phyloP scores from a whole-genome alignment of 2,329 filamentous ascomycete genomes.

The Botrytis galanthina region DNA sequence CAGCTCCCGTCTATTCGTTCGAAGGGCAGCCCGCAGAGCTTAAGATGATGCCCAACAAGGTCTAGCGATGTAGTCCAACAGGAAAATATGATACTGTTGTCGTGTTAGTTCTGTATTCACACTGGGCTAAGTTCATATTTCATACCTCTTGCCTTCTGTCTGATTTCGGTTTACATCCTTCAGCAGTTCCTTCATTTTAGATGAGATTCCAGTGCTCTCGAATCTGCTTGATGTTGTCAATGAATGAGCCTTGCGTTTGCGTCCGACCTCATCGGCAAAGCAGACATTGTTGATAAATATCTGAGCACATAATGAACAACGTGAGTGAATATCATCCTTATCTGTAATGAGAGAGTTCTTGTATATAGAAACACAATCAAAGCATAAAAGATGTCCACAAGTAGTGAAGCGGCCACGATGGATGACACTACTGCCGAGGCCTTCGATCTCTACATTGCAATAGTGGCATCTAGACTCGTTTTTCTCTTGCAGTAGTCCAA shows the following conservation, averaged over 20 bases:
- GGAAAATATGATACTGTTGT: slow-evolving; percentile 36
- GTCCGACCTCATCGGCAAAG: not conserved
- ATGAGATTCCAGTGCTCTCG: slow-evolving; percentile 38
- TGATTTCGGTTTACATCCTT: slow-evolving; percentile 37
- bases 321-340: not conserved
- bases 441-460: not conserved
- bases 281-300: not conserved
- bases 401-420: slow-evolving; percentile 4
- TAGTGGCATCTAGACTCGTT: not conserved
- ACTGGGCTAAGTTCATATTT: not conserved
- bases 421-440: not conserved
- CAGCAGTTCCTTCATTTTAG: slow-evolving; percentile 40
- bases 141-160: slow-evolving; percentile 28
- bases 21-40: slow-evolving; percentile 33
- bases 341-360: not conserved
- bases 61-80: slow-evolving; percentile 26
- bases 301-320: not conserved
- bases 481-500: not conserved
- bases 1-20: slow-evolving; percentile 47
- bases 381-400: slow-evolving; percentile 2
- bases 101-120: slow-evolving; percentile 44
- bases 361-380: not conserved
- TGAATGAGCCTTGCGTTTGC: not conserved
- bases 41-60: slow-evolving; percentile 40
- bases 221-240: slow-evolving; percentile 22